phyloP scores from a whole-genome alignment of 352 stramenopile species.

The Thraustochytrium striatum region DNA sequence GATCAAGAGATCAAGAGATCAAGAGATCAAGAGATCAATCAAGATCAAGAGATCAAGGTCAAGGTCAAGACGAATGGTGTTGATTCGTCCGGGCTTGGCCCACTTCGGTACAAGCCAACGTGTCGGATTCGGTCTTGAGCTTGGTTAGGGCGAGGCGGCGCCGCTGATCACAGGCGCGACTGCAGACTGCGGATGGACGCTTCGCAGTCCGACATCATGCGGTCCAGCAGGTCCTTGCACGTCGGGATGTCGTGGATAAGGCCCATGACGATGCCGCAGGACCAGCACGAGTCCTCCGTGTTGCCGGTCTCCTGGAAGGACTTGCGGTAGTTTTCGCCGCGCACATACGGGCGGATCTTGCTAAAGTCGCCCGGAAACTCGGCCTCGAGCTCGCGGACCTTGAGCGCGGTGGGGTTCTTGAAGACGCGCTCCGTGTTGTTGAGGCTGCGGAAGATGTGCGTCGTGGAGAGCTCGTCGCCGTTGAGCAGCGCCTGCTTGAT shows the following conservation, averaged over 20 bases:
- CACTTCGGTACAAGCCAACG: no score
- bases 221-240: constrained; percentile 55
- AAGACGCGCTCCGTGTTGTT: constrained; percentile 59
- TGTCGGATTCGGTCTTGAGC: no score
- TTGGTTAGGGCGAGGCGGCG: no score
- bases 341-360: constrained; percentile 54
- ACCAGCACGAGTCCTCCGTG: constrained; percentile 56
- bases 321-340: constrained; percentile 52
- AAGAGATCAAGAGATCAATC: no score
- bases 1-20: no score
- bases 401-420: constrained; percentile 55
- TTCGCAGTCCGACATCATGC: constrained; percentile 55
- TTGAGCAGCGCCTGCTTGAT: constrained; percentile 58
- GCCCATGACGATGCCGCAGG: constrained; percentile 54
- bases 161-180: no score
- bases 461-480: constrained; percentile 53
- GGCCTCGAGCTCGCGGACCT: constrained; percentile 57
- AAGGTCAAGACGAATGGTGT: no score
- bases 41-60: no score
- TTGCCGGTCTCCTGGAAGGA: constrained; percentile 54
- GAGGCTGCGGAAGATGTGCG: constrained; percentile 55
- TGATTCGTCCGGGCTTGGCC: no score
- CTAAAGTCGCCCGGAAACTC: constrained; percentile 55
- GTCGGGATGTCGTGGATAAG: constrained; percentile 57
- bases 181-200: no score